Conservation (phyloP, 2,329 filamentous ascomycete species). For the Microsporum audouinii region DNA sequence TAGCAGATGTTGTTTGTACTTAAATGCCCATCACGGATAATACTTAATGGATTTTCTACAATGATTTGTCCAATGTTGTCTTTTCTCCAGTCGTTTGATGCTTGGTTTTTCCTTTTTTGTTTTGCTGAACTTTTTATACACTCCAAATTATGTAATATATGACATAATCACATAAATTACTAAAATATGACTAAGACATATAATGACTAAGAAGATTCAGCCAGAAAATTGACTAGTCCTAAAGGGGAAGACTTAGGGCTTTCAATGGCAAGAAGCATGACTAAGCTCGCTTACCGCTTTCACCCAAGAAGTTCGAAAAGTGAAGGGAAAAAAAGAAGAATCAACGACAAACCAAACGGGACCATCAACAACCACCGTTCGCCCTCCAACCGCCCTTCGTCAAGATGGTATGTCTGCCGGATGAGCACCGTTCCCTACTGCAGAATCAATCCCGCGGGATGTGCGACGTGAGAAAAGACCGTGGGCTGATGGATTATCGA, state of each 20-base stretch:
- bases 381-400: slow-evolving; percentile 29
- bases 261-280: slow-evolving; percentile 14
- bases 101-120: neutral
- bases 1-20: neutral
- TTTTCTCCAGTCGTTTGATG: neutral
- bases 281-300: slow-evolving; percentile 14
- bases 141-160: neutral
- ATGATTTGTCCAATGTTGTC: neutral
- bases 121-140: too few relatives aligned
- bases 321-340: slow-evolving; percentile 23
- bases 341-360: slow-evolving; percentile 18
- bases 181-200: neutral
- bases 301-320: slow-evolving; percentile 4
- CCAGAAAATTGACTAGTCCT: slow-evolving; percentile 7
- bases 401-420: slow-evolving; percentile 35
- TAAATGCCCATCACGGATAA: neutral
- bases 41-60: neutral
- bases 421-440: neutral
- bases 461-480: neutral
- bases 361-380: slow-evolving; percentile 24
- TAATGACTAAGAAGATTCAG: neutral
- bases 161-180: neutral
- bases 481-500: neutral
- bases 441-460: neutral
- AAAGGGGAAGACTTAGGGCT: slow-evolving; percentile 30